Base-by-base conservation (phyloP, 192 early-diverging fungal species). In the Umbelopsis sp. region DNA sequence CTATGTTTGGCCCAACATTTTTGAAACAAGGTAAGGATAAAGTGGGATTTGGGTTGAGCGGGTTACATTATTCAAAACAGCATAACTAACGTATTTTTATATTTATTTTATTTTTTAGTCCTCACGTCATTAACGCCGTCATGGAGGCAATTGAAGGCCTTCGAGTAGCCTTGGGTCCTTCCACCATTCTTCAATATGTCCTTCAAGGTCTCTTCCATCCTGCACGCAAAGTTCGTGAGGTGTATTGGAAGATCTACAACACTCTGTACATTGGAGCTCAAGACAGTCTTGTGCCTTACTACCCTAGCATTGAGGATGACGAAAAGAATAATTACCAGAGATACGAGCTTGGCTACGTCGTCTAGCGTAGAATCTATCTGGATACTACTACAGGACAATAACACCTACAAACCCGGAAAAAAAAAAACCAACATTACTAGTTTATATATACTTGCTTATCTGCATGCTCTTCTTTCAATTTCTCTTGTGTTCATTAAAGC, bases 171-270 rank as follows among this genome's bases (percentile, higher is more conserved):
- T 72, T 99, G 26, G 98, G 98, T 0, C 93, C 97, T 12, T 86
- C 87, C 0, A 87, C 89, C 10, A 85, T 98, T 43, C 69, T 98
- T 51, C 88, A 93, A 65, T 99, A 98, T 79, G 82, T 93, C 14
- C 72, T 98, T 34, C 94, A 98, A 81, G 98, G 98, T 0, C 74
- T 99, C 65, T 99, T 98, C 89, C 98, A 99, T 67, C 98, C 98
- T 4, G 97, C 98, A 3, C 76, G 96, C 10, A 89, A 93, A 66
- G 96, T 98, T 7, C 86, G 98, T 20, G 96, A 98, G 77, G 91
- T 98, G 20, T 99, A 99, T 79, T 99, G 98, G 98, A 97, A 93
- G 73, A 94, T 99, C 73, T 99, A 96, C 84, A 99, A 99, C 80
- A 92, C 92, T 75, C 75, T 97, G 74, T 98, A 97, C 71, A 93